These are phyloP conservation scores for Saccharum hybrid DNA, from an alignment of 202 grass and related monocot species.

Conservation along the genomic window DNA sequence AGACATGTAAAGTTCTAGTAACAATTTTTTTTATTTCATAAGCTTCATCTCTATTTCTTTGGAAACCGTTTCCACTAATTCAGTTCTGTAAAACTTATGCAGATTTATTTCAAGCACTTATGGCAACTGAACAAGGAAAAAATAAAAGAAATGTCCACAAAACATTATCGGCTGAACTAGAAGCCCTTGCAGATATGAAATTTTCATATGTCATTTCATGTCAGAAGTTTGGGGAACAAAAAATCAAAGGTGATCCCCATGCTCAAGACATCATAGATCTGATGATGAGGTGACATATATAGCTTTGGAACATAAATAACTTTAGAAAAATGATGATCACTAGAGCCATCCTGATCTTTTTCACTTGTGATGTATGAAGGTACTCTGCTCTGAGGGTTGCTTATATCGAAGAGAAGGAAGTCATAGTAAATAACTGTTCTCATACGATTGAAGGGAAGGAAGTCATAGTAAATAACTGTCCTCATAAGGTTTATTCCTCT, in stretches of 20 bases:
- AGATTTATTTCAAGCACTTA: slow-evolving; percentile 71
- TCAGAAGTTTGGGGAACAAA: slow-evolving; percentile 89
- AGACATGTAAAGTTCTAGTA: slow-evolving; percentile 15
- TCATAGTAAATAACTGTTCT: slow-evolving; percentile 41
- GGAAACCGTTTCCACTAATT: slow-evolving; percentile 19
- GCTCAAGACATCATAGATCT: slow-evolving; percentile 94
- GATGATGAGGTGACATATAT: slow-evolving; percentile 70
- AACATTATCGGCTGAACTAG: slow-evolving; percentile 56
- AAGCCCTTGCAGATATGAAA: slow-evolving; percentile 88
- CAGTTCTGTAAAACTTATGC: slow-evolving; percentile 37
- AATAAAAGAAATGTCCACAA: slow-evolving; percentile 63
- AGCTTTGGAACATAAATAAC: neutral
- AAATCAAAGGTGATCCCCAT: slow-evolving; percentile 77
- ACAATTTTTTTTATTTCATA: slow-evolving; percentile 26
- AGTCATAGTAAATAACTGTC: slow-evolving; percentile 50
- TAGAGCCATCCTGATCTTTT: slow-evolving; percentile 37
- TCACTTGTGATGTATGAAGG: slow-evolving; percentile 49
- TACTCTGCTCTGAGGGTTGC: slow-evolving; percentile 82
- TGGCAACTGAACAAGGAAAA: slow-evolving; percentile 61
- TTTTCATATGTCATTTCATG: slow-evolving; percentile 96
- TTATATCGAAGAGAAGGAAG: slow-evolving; percentile 97
- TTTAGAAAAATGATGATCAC: slow-evolving; percentile 34
- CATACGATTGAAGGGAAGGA: slow-evolving; percentile 77
- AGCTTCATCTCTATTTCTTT: slow-evolving; percentile 21
- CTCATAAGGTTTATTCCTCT: slow-evolving; percentile 82